Evolutionary conservation across 2,329 filamentous ascomycete genomes (phyloP), one percentile per base, ranked within the genome.

Genomic region (Fusarium cicatricum): DNA sequence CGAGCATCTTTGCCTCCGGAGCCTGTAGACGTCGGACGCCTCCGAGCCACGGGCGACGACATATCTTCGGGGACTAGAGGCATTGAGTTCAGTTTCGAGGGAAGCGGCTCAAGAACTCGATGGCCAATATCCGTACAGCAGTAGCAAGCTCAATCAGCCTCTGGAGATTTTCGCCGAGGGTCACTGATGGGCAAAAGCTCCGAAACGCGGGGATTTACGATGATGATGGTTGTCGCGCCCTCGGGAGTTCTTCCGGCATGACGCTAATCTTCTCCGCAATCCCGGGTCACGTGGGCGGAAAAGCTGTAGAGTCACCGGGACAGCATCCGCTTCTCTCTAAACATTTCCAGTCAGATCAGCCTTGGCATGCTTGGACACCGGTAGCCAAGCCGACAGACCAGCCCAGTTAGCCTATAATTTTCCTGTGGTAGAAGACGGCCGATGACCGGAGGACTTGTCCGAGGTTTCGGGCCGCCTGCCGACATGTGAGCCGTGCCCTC

Each of bases 31-130:
- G 55, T 53, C 61, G 61, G 58, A 49, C 65, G 65, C 31, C 56
- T 56, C 55, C 65, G 65, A 62, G 64, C 63, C 55, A 68, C 61
- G 38, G 60, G 60, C 33, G 62, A 48, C 33, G 62, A 48, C 40
- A 59, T 53, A 23, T 55, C 53, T 52, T 56, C 50, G 21, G 55
- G 41, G 44, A 51, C 34, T 21, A 41, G 36, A 36, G 49, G 46
- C 60, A 64, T 64, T 54, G 45, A 34, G 31, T 14, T 32, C 16
- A 5, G 12, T n/a, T 42, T 21, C 4, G 14, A 38, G 26, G 11
- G 31, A n/a, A 11, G 17, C 15, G 32, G 11, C 41, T 39, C 23
- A 47, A 23, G 3, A 14, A n/a, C 14, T 32, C 29, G 17, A 9
- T 11, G 41, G 32, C 14, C 19, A 15, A 28, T 39, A 15, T 26